These are phyloP conservation scores for Drechmeria coniospora DNA, from an alignment of 2,329 filamentous ascomycete genomes.

Conservation along the genomic window DNA sequence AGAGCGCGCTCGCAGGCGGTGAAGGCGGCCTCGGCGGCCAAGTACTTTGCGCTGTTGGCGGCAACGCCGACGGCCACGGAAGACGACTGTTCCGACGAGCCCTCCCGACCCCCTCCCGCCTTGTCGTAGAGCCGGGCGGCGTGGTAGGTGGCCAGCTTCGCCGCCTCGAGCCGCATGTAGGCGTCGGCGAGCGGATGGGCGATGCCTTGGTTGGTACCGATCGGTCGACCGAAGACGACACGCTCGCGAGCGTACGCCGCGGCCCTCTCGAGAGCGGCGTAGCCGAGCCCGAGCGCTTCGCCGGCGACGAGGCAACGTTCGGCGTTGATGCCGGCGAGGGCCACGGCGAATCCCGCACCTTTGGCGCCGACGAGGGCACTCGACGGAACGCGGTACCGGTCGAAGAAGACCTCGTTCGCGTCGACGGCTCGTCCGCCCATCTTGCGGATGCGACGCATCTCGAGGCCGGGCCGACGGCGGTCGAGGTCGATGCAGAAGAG, in stretches of 20 bases:
- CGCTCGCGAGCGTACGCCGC: constrained; percentile 51
- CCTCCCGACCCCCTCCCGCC: constrained; percentile 7
- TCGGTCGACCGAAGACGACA: constrained; percentile 47
- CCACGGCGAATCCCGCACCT: constrained; percentile 63
- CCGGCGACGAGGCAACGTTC: constrained; percentile 63
- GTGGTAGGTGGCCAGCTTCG: constrained; percentile 50
- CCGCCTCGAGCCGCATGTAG: constrained; percentile 50
- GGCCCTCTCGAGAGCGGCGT: constrained; percentile 50
- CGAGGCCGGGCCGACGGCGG: constrained; percentile 38
- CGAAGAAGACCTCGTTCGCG: constrained; percentile 80
- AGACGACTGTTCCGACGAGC: too few species aligned
- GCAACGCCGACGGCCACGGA: constrained; percentile 49
- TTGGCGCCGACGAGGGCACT: constrained; percentile 55
- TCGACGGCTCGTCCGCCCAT: constrained; percentile 76
- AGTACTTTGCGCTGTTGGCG: constrained; percentile 55
- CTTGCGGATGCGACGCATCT: constrained; percentile 61
- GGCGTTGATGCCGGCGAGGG: constrained; percentile 68
- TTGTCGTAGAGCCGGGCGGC: constrained; percentile 47
- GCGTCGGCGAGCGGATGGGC: constrained; percentile 50
- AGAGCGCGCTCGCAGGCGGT: constrained; percentile 46
- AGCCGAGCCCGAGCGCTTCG: constrained; percentile 67
- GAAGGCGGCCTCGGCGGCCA: constrained; percentile 51
- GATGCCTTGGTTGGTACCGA: constrained; percentile 51
- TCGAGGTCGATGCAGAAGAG: constrained; percentile 72
- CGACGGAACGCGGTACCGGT: constrained; percentile 53